Base-by-base conservation (phyloP, 2,329 filamentous ascomycete species). In the Aspergillus fumigatiaffinis region DNA sequence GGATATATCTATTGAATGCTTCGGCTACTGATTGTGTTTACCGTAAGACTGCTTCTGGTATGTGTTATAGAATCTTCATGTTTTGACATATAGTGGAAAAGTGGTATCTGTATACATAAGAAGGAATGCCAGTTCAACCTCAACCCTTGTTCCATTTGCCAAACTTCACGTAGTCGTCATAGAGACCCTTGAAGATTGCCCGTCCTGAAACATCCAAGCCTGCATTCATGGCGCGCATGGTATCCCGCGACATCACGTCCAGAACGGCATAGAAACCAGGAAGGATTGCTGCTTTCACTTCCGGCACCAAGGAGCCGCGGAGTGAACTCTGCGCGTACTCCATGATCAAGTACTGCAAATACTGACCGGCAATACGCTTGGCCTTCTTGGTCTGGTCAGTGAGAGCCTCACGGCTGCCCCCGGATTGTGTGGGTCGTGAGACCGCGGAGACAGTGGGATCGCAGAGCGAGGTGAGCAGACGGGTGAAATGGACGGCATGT, bases 351-450 rank as follows among this genome's bases (percentile, higher is more conserved):
- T 84, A 81, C 59, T 82, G 82, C 14, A 86, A 71, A 66, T 84
- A 82, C 62, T 84, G 80, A 0, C 82, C 82, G 0, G 83, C 81
- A 55, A 82, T 79, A 29, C 80, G 79, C 61, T 83, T 80, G 7
- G 84, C 82, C 56, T 82, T 83, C 63, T 84, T 84, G 12, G 83
- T 82, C 56, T 83, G 80, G 60, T 87, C 85, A 26, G 81, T 81
- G 26, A 88, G 78, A 1, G 74, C 75, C 63, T 78, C 75, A 49
- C 73, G 73, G 7, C 77, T 75, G 20, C 67, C 62, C 3, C 68
- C 66, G 4, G 65, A 58, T 26, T 71, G 69, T 7, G 64, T 64
- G 6, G 70, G 68, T 17, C 70, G 68, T 14, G 79, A 73, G 4
- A 84, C 80, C 1, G 82, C 79, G 0, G 82, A 83, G 49, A 83